Conservation (phyloP, 805 yeast species). For the Hermanozyma aechmeae region DNA sequence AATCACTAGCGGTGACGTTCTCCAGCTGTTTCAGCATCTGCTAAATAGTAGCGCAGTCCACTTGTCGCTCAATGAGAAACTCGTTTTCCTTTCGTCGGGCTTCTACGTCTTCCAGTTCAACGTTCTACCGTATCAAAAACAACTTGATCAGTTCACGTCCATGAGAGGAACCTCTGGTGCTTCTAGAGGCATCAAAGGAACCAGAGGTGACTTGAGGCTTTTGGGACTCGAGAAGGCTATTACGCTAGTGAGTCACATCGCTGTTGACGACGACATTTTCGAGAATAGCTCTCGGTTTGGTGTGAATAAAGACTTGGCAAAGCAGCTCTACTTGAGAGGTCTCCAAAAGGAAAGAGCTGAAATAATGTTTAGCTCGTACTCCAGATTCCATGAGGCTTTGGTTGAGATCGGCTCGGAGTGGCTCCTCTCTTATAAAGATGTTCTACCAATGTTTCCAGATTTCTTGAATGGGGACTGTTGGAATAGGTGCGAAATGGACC, state of each 20-base stretch:
- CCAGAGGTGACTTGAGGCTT: constrained; percentile 18
- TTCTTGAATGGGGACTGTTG: constrained; percentile 25
- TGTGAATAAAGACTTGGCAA: constrained; percentile 20
- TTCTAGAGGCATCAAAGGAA: constrained; percentile 12
- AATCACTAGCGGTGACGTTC: constrained; percentile 21
- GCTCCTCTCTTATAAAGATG: constrained; percentile 25
- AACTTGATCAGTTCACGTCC: constrained; percentile 26
- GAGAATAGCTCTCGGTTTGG: no score
- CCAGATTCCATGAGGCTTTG: constrained; percentile 28
- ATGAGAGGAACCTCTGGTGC: constrained; percentile 8
- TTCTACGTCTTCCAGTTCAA: constrained; percentile 22
- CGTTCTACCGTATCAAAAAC: constrained; percentile 18
- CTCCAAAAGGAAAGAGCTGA: constrained; percentile 24
- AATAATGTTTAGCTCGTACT: constrained; percentile 22
- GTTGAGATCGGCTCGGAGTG: constrained; percentile 33
- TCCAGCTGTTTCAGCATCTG: constrained; percentile 26
- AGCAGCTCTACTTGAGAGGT: constrained; percentile 24
- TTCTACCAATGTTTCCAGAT: constrained; percentile 28
- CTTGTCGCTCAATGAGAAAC: constrained; percentile 5
- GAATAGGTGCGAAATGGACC: no score
- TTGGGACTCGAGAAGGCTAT: constrained; percentile 27
- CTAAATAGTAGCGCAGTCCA: constrained; percentile 16
- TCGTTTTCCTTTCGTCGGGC: constrained; percentile 15
- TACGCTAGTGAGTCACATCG: constrained; percentile 18
- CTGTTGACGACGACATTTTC: constrained; percentile 16